A percentile compares a stretch with the other conserved stretches of the same genome.
Conservation (phyloP, 345 rosid genomes). For the Rhizophora apiculata region DNA sequence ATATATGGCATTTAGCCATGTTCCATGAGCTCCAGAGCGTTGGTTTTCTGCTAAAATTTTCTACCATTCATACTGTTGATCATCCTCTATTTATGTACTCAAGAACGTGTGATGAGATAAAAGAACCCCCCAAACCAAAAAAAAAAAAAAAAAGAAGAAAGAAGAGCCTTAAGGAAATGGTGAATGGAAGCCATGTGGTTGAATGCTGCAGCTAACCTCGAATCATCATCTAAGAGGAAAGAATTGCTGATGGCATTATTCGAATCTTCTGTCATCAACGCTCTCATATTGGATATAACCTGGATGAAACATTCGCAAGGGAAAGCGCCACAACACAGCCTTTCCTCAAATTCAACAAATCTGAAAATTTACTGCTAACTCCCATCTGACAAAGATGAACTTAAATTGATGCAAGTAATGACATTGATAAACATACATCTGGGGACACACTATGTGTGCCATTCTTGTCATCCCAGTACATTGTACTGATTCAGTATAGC, state of each 20-base stretch:
- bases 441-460: slow-evolving; percentile 84
- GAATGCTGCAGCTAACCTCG: slow-evolving; percentile 48
- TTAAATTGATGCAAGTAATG: slow-evolving; percentile 15
- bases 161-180: neutral
- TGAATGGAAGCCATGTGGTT: neutral
- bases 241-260: slow-evolving; percentile 94
- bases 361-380: too few relatives aligned
- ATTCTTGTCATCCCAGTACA: slow-evolving; percentile 98
- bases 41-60: too few relatives aligned
- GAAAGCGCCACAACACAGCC: slow-evolving; percentile 2
- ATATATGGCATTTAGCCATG: neutral
- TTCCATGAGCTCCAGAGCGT: too few relatives aligned
- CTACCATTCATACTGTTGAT: too few relatives aligned
- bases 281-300: slow-evolving; percentile 91
- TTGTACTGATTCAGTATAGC: slow-evolving; percentile 77
- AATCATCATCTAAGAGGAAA: slow-evolving; percentile 90
- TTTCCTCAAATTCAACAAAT: neutral
- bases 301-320: slow-evolving; percentile 10
- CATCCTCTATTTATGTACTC: too few relatives aligned
- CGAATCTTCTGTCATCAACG: slow-evolving; percentile 93
- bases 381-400: slow-evolving; percentile 14
- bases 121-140: neutral
- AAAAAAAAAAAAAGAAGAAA: neutral
- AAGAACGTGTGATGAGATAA: neutral
- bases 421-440: slow-evolving; percentile 56